These are phyloP conservation scores for Fomitopsis pinicola DNA, from an alignment of 1,284 basidiomycete genomes.

Conservation along the genomic window DNA sequence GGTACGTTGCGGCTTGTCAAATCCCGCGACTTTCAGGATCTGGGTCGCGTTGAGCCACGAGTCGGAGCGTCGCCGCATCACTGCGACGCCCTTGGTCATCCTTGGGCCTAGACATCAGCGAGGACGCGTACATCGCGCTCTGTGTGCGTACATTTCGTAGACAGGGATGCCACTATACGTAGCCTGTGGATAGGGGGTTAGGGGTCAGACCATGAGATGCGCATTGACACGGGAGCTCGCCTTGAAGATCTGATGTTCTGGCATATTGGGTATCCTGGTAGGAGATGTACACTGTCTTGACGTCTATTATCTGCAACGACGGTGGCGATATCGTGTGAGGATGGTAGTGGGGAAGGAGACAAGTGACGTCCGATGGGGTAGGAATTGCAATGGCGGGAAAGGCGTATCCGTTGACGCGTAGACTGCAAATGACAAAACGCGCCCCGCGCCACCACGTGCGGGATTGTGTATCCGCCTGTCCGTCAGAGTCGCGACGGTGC, in stretches of 20 bases:
- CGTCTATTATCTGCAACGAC: not conserved
- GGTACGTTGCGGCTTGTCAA: slow-evolving; percentile 98
- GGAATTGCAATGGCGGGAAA: not conserved
- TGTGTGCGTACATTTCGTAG: slow-evolving; percentile 71
- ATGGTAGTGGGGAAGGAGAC: not conserved
- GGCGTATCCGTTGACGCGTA: slow-evolving; percentile 10
- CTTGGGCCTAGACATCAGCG: slow-evolving; percentile 40
- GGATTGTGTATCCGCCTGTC: not conserved
- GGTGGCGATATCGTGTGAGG: not conserved
- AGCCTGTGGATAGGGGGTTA: slow-evolving; percentile 43
- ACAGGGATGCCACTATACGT: slow-evolving; percentile 87
- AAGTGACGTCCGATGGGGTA: not conserved
- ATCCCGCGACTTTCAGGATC: slow-evolving; percentile 98
- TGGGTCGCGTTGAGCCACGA: slow-evolving; percentile 99
- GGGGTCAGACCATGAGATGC: not conserved
- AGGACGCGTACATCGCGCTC: slow-evolving; percentile 31
- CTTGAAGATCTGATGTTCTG: slow-evolving; percentile 80
- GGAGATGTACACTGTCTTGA: not conserved
- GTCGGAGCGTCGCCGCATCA: slow-evolving; percentile 95
- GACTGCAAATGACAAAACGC: slow-evolving; percentile 11
- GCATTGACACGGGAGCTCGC: slow-evolving; percentile 30
- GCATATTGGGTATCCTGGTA: slow-evolving; percentile 39
- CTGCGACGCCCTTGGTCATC: slow-evolving; percentile 94
- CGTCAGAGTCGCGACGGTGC: not conserved
- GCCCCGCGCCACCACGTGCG: slow-evolving; percentile 7